Percentiles rank a stretch among this genome's conserved stretches.
Evolutionary conservation across 2,329 filamentous ascomycete genomes (phyloP).

Genomic region (Furcasterigmium furcatum): DNA sequence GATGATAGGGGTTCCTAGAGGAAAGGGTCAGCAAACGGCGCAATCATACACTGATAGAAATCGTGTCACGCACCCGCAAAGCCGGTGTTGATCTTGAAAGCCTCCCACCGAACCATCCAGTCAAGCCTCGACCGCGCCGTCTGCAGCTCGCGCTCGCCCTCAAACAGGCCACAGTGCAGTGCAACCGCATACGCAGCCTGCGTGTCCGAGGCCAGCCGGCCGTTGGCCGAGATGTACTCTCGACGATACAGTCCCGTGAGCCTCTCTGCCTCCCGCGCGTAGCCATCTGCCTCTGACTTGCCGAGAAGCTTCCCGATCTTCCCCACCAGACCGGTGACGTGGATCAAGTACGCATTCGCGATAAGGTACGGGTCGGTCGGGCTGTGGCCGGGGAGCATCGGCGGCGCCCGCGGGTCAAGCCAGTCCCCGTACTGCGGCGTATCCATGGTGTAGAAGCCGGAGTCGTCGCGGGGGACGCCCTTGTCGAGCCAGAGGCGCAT

Average conservation of each 20-base stretch:
- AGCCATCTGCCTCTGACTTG: background rate
- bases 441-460: constrained; percentile 34
- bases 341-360: constrained; percentile 9
- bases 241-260: constrained; percentile 17
- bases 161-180: constrained; percentile 17
- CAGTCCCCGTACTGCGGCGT: constrained; percentile 26
- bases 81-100: constrained; percentile 34
- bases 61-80: constrained; percentile 40
- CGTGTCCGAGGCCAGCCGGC: constrained; percentile 11
- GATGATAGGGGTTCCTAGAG: constrained; percentile 28
- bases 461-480: too few relatives aligned
- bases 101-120: constrained; percentile 25
- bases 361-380: constrained; percentile 7
- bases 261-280: background rate
- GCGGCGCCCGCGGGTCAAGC: constrained; percentile 8
- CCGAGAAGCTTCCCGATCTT: constrained; percentile 2
- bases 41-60: background rate
- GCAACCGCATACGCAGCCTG: constrained; percentile 17
- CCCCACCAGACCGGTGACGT: background rate
- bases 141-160: constrained; percentile 11
- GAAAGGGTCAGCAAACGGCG: background rate
- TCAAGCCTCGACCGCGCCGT: constrained; percentile 22
- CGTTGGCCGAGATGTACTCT: constrained; percentile 14
- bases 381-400: constrained; percentile 3
- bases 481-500: constrained; percentile 7